Percentiles rank a stretch among this genome's conserved stretches.
phyloP scores from a whole-genome alignment of 2,329 filamentous ascomycete genomes.

The Tolypocladium ophioglossoides region DNA sequence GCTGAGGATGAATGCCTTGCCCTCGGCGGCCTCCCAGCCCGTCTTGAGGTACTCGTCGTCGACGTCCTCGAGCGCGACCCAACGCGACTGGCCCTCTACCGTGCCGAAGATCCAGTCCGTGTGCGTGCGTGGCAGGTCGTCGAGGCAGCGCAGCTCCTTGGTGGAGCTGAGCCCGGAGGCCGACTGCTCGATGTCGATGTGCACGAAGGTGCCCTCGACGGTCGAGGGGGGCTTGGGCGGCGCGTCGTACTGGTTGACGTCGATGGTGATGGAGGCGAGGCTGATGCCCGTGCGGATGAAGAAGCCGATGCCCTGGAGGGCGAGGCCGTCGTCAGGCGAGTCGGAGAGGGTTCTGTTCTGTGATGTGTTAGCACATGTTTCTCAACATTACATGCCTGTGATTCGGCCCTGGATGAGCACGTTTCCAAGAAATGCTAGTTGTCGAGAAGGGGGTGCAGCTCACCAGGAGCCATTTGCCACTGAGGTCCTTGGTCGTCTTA shows the following conservation, averaged over 20 bases:
- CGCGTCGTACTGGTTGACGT: conserved; percentile 44
- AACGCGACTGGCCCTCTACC: conserved; percentile 50
- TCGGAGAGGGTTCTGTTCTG: conserved; percentile 71
- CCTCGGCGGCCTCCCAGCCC: conserved; percentile 51
- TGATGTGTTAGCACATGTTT: neutral
- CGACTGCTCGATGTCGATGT: conserved; percentile 64
- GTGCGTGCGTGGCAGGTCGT: conserved; percentile 49
- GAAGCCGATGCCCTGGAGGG: conserved; percentile 63
- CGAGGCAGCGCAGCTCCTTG: conserved; percentile 42
- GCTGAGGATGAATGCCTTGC: conserved; percentile 55
- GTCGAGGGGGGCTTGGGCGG: conserved; percentile 29
- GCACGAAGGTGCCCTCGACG: conserved; percentile 32
- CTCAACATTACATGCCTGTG: neutral
- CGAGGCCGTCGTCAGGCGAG: conserved; percentile 55
- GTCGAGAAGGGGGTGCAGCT: conserved; percentile 11
- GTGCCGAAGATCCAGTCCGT: conserved; percentile 71
- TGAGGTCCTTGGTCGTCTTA: conserved; percentile 57
- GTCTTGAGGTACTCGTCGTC: conserved; percentile 45
- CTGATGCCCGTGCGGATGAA: conserved; percentile 61
- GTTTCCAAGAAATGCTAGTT: neutral
- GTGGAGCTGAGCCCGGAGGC: conserved; percentile 63
- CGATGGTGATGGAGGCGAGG: conserved; percentile 57
- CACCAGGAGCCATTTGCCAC: conserved; percentile 61
- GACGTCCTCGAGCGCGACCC: conserved; percentile 34
- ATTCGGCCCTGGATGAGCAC: too few relatives aligned